Conservation (phyloP, 352 stramenopile genomes). For the Globisporangium middletonii region DNA sequence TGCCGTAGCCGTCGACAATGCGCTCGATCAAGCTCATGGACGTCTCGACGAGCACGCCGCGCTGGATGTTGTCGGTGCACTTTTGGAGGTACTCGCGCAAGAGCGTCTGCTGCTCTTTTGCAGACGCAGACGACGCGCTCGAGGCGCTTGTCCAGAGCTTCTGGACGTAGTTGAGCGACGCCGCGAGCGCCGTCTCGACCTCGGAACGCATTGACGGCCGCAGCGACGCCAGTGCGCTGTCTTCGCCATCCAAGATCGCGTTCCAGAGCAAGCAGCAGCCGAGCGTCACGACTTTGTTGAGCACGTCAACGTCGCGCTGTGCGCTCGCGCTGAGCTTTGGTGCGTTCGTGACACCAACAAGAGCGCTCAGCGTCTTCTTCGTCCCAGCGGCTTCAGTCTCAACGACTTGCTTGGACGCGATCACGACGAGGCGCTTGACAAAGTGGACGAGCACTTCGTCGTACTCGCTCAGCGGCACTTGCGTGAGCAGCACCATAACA, state of each 20-base stretch:
- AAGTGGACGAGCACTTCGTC: conserved; percentile 76
- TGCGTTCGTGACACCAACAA: conserved; percentile 51
- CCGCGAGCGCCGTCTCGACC: conserved; percentile 53
- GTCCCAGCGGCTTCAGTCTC: conserved; percentile 56
- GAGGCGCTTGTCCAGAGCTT: conserved; percentile 42
- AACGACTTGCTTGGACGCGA: conserved; percentile 63
- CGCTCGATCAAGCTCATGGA: conserved; percentile 74
- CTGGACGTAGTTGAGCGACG: conserved; percentile 70
- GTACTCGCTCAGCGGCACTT: conserved; percentile 66
- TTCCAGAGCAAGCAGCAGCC: conserved; percentile 81
- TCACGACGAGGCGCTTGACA: conserved; percentile 69
- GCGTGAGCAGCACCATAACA: conserved; percentile 62
- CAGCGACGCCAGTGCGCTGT: conserved; percentile 9
- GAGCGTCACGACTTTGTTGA: conserved; percentile 67
- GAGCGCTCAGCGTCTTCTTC: conserved; percentile 67
- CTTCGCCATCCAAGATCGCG: conserved; percentile 29
- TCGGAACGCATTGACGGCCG: conserved; percentile 32
- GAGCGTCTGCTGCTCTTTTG: conserved; percentile 72
- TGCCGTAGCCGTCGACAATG: conserved; percentile 49
- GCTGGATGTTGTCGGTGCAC: conserved; percentile 63
- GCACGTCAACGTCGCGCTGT: conserved; percentile 66
- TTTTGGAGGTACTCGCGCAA: conserved; percentile 69
- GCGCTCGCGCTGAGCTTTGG: conserved; percentile 36
- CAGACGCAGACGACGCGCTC: conserved; percentile 33
- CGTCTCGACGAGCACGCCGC: conserved; percentile 47